phyloP scores from a whole-genome alignment of 345 rosid genomes.

The Mercurialis annua region DNA sequence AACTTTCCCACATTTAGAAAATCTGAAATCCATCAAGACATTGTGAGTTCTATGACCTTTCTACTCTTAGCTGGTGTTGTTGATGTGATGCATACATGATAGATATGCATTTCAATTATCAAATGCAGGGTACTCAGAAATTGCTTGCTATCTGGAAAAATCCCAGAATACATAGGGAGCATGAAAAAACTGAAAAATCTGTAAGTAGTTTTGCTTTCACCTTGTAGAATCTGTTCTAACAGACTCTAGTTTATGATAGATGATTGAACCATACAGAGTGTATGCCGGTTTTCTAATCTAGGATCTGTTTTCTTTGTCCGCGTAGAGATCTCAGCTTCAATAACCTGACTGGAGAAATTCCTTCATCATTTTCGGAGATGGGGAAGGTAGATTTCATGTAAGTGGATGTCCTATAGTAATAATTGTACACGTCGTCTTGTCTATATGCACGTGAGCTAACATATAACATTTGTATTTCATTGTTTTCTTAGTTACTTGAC shows the following conservation, averaged over 20 bases:
- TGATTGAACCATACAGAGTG: no score
- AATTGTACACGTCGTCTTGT: neutral
- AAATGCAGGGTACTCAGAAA: slow-evolving; percentile 59
- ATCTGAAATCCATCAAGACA: slow-evolving; percentile 60
- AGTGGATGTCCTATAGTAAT: slow-evolving; percentile 26
- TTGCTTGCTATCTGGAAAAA: slow-evolving; percentile 55
- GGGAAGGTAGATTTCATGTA: slow-evolving; percentile 69
- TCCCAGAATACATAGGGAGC: slow-evolving; percentile 57
- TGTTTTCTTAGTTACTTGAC: slow-evolving; percentile 58
- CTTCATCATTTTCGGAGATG: slow-evolving; percentile 43
- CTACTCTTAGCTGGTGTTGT: neutral
- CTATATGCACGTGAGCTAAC: neutral
- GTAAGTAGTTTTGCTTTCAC: slow-evolving; percentile 41
- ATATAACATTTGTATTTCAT: neutral
- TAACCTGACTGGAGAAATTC: slow-evolving; percentile 65
- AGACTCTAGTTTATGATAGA: no score
- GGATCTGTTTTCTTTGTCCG: slow-evolving; percentile 8
- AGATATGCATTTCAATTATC: slow-evolving; percentile 6
- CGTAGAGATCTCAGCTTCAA: slow-evolving; percentile 88
- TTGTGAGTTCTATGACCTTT: slow-evolving; percentile 46
- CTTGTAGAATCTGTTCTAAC: neutral
- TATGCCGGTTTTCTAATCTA: neutral
- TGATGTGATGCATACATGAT: neutral
- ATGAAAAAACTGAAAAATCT: slow-evolving; percentile 61
- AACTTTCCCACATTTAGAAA: slow-evolving; percentile 50